phyloP scores from a whole-genome alignment of 495 filamentous ascomycete species.

The Friedmanniomyces endolithicus region DNA sequence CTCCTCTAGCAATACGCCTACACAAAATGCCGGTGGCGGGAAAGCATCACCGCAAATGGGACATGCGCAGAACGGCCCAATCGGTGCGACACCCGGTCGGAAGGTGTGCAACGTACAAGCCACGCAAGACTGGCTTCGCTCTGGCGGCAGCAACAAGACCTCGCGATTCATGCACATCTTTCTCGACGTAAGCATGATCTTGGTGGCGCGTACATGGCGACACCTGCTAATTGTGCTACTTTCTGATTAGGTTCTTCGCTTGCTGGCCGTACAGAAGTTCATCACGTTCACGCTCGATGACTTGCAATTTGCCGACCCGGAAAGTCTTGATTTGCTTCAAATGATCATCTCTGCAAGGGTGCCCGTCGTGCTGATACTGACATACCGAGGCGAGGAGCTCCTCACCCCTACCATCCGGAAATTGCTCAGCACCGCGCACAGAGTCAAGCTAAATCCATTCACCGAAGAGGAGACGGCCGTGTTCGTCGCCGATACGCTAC shows the following conservation, averaged over 20 bases:
- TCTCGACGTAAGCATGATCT: too few species aligned
- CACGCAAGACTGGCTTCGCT: conserved; percentile 58
- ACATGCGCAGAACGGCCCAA: background rate
- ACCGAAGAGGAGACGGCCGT: conserved; percentile 60
- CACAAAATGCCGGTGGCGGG: background rate
- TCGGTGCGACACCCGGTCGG: background rate
- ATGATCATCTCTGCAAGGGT: conserved; percentile 60
- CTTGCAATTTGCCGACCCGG: conserved; percentile 74
- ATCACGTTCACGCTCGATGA: conserved; percentile 80
- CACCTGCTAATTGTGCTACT: too few species aligned
- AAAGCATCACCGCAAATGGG: background rate
- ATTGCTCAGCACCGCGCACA: conserved; percentile 35
- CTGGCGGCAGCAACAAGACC: conserved; percentile 56
- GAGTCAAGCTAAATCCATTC: conserved; percentile 53
- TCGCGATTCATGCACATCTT: conserved; percentile 74
- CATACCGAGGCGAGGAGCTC: conserved; percentile 43
- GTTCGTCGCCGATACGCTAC: conserved; percentile 66
- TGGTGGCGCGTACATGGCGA: too few species aligned
- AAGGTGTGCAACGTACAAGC: conserved; percentile 21
- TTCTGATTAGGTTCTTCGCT: too few species aligned
- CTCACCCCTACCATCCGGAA: conserved; percentile 20
- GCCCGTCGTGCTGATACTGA: conserved; percentile 66
- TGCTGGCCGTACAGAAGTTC: conserved; percentile 63
- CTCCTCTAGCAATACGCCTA: conserved; percentile 32
- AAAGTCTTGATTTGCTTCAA: conserved; percentile 65